Base-by-base conservation (phyloP, 2,329 filamentous ascomycete genomes). In the Colletotrichum siamense region DNA sequence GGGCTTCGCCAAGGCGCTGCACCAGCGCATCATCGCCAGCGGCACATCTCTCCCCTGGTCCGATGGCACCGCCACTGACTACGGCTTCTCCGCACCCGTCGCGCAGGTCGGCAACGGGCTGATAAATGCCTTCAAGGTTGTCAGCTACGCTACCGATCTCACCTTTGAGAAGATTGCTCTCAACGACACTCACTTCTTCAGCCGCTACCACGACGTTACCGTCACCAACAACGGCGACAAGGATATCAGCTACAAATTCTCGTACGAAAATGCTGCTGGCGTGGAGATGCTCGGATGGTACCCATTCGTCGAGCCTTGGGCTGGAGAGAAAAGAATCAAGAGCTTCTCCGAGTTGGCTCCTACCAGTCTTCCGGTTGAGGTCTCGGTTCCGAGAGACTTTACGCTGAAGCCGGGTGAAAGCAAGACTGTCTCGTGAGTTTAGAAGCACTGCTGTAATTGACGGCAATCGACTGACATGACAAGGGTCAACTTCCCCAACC, bases 171-270 rank as follows among this genome's bases (percentile, higher is more conserved):
- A 84, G 75, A 82, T 88, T 36, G 81, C 82, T 13, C 84, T 88
- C 75, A 88, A 88, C 72, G 87, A 89, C 74, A 88, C 86, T 5
- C 81, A 82, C 39, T 79, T 86, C 76, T 85, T 88, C 75, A 80
- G 81, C 32, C 78, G 73, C 34, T 78, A 79, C 36, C 77, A 79
- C 75, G 71, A 78, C 4, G 65, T 82, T n/a, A 77, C 73, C 52
- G 81, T 88, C 71, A 84, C 81, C 59, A 88, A 88, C 79, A 81
- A 81, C 28, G 85, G 82, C 36, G 78, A 79, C 30, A 78, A 81
- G 36, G 79, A 81, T 10, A 79, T 84, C 34, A 82, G 79, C 39
- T 87, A 87, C 81, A 81, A 78, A 16, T 77, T 82, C 57, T 71
- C 78, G 0, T 70, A 75, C 16, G 80, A 84, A 34, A 79, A 81